Base-by-base conservation (phyloP, 345 rosid genomes). In the Raphanus raphanistrum region DNA sequence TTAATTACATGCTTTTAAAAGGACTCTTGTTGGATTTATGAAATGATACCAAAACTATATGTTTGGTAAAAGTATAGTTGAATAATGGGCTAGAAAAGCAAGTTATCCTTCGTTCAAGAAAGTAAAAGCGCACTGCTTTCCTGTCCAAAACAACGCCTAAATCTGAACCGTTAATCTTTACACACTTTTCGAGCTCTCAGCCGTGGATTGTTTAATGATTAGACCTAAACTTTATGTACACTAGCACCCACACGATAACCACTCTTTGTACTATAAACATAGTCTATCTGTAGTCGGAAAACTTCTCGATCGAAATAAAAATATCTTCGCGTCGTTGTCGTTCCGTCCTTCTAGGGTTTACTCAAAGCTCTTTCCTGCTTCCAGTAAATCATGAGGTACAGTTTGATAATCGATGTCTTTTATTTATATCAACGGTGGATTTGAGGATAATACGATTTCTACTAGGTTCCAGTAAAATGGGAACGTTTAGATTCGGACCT, bases 351-450 rank as follows among this genome's bases (percentile, higher is more conserved):
- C 55, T 68, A 74, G 79, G 79, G 66, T 79, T 50, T 73, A 17
- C 70, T 3, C 79, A 29, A 69, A 15, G 29, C 54, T 28, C 60
- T 4, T 68, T 35, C 66, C 43, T 52, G 2, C 70, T 74, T 54
- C 55, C 41, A n/a, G 6, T 69, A 35, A 8, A 68, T 10, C 26
- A 79, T 79, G 79, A 79, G 82, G 82, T 79, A 79, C 57, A 4
- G 0, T 35, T 41, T 3, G 9, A 13, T 36, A 8, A 25, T 38
- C 41, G 0, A 1, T 27, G 21, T 58, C 57, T 48, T 68, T 9
- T 28, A 28, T 28, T 2, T 57, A 0, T 43, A 5, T 41, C 6
- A 32, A 3, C 26, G 6, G 28, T 38, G 6, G 32, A 36, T 70
- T 27, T 16, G 26, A 33, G 43, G 28, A 15, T 17, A 13, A 6